Evolutionary conservation across 345 rosid species (phyloP), one percentile per base, ranked within the genome.

Genomic region (Gossypium bickii): DNA sequence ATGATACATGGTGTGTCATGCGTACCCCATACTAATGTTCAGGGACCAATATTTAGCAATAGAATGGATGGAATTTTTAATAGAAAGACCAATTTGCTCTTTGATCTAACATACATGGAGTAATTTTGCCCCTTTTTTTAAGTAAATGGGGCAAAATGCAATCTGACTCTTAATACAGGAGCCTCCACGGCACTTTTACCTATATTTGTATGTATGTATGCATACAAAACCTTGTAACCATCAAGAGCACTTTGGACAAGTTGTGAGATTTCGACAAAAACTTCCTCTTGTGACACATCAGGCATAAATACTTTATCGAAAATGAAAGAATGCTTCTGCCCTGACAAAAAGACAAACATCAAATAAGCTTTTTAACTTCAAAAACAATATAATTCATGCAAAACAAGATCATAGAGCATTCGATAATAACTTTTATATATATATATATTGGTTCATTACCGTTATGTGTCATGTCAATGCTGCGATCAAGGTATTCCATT

Each of bases 161-260:
- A 34, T 5, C 41, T 5, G 7, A 34, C 41, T 34, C 41, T 7
- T 34, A 34, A 0, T 34, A 34, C 2, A 34, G 0, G 41, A 5
- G 38, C 41, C 7, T 34, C 41, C 41, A 34, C 5, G 41, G 41
- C 41, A 34, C 41, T 34, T 5, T 34, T 34, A 34, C 41, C 41
- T 34, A 34, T 34, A 34, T 34, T 34, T 34, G 4, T 56, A 56
- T 20, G 5, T 20, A 56, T 20, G 18, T 53, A 9, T 56, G 3
- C 10, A 56, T 18, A 10, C 20, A 58, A 34, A 83, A 94, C 98
- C 99, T 95, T 95, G 75, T 92, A 95, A 74, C 99, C 99, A 73
- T 95, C 99, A 22, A 95, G 96, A 80, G 99, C 98, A 83, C 99
- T 95, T 75, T 95, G 99, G 78, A 95, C 96, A 76, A 95, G 98